A percentile compares a stretch with the other conserved stretches of the same genome.
Conservation (phyloP, 805 yeast genomes). For the Sugiyamaella americana region DNA sequence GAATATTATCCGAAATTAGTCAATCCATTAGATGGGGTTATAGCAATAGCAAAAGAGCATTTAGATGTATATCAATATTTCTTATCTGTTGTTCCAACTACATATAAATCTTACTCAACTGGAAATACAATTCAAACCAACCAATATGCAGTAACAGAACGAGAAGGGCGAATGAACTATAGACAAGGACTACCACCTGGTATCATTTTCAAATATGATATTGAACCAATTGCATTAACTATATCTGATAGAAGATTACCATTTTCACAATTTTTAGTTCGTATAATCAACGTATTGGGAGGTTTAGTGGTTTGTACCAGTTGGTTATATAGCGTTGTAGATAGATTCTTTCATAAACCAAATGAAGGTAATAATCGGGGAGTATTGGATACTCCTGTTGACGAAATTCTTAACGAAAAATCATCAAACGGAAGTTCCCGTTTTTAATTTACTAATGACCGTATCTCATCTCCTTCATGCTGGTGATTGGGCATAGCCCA, state of each 20-base stretch:
- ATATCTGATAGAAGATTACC: constrained; percentile 68
- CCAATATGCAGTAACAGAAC: constrained; percentile 57
- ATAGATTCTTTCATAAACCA: constrained; percentile 4
- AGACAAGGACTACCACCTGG: constrained; percentile 52
- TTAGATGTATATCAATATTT: constrained; percentile 54
- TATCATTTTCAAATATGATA: constrained; percentile 73
- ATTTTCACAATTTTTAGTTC: constrained; percentile 69
- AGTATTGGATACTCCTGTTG: constrained; percentile 9
- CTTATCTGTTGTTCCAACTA: constrained; percentile 78
- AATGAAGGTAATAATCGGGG: constrained; percentile 4
- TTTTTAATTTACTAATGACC: too few species aligned
- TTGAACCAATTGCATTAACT: constrained; percentile 75
- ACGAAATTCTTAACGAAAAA: constrained; percentile 1
- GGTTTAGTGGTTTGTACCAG: constrained; percentile 68
- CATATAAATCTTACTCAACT: constrained; percentile 45
- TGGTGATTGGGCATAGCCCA: too few species aligned
- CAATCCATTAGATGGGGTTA: constrained; percentile 82
- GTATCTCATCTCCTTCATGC: too few species aligned
- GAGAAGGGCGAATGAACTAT: constrained; percentile 31
- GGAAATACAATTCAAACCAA: constrained; percentile 69
- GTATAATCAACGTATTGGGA: constrained; percentile 75
- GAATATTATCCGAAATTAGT: constrained; percentile 77
- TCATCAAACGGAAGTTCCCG: not conserved
- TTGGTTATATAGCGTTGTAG: constrained; percentile 56
- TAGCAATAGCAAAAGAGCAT: constrained; percentile 45